Base-by-base conservation (phyloP, 1,139 yeast species). In the Geotrichum reessii region DNA sequence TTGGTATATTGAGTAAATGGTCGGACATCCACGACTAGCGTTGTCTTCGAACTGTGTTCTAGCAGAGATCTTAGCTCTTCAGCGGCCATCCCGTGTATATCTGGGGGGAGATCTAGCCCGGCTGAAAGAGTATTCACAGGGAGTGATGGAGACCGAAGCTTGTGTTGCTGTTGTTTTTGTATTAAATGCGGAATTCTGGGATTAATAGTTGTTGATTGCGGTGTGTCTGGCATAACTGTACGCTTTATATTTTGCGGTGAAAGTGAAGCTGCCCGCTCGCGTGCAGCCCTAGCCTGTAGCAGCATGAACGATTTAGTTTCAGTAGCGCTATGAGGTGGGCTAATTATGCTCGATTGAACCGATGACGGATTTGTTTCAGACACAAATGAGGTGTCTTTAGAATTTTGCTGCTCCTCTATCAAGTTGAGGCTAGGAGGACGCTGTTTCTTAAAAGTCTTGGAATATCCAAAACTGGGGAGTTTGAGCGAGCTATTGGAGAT, bases 1-100 rank as follows among this genome's bases (percentile, higher is more conserved):
- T 73, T 75, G 25, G 80, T 75, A 69, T 74, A 86, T 55, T 85
- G 88, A 6, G 86, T 80, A 66, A 81, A 86, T 0, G 95, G 85
- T 56, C 96, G 76, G 21, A 85, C 81, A 68, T 88, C 96, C n/a
- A 88, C 74, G 3, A 85, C 24, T 17, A 53, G 46, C 14, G 27
- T 31, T 6, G 51, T 9, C 14, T 3, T 3, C 11, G 46, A 14
- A 22, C 12, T 33, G 21, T 8, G 4, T 22, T 47, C 44, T n/a
- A 37, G 22, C 27, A 47, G 11, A 1, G n/a, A 33, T 4, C 65
- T 52, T 21, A 63, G 59, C 49, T 58, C 55, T 40, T 22, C 47
- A n/a, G 33, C 37, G 31, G 53, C 37, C 42, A 48, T 46, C 44
- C 31, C 17, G 21, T 48, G 8, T 27, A 53, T 22, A 40, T 37